These are phyloP conservation scores for Lactarius sp. DNA, from an alignment of 768 basidiomycete species.

Conservation along the genomic window DNA sequence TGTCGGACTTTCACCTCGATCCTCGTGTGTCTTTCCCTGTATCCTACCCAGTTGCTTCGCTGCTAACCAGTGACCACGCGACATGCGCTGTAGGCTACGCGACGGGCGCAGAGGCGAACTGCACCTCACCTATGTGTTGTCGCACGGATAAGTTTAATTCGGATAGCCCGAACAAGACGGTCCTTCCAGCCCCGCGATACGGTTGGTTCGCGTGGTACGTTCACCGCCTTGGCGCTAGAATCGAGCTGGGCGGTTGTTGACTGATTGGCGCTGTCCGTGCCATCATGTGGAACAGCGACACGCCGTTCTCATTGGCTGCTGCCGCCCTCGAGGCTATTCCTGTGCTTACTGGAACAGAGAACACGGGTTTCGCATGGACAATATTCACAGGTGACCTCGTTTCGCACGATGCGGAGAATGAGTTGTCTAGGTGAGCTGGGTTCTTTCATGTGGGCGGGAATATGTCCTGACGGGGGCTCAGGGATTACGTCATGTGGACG, in stretches of 20 bases:
- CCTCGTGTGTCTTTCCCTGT: slow-evolving; percentile 43
- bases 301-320: slow-evolving; percentile 54
- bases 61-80: not conserved
- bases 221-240: not conserved
- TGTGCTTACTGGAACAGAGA: slow-evolving; percentile 52
- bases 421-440: slow-evolving; percentile 49
- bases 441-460: not conserved
- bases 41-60: not conserved
- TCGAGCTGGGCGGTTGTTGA: not conserved
- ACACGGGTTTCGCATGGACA: slow-evolving; percentile 57
- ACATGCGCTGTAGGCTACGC: slow-evolving; percentile 47
- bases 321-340: slow-evolving; percentile 66
- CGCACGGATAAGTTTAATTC: slow-evolving; percentile 48
- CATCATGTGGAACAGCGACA: slow-evolving; percentile 44
- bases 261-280: not conserved
- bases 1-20: slow-evolving; percentile 77
- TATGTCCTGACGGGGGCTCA: slow-evolving; percentile 32
- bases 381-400: slow-evolving; percentile 72
- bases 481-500: slow-evolving; percentile 55
- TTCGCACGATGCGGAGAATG: slow-evolving; percentile 62
- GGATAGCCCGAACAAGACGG: slow-evolving; percentile 44
- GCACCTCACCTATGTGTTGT: slow-evolving; percentile 63
- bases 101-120: slow-evolving; percentile 68
- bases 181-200: slow-evolving; percentile 62
- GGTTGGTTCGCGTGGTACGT: slow-evolving; percentile 57